Conservation (phyloP, 176 grass and related monocot genomes). For the sorghum (Sorghum bicolor) region Sorghum_bicolor_NCBIv3 NC_012879.2:56029501-56030000, state of each 20-base stretch:
- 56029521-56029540: background rate
- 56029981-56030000: background rate
- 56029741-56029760: background rate
- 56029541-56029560: background rate
- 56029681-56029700: conserved; percentile 5
- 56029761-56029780: background rate
- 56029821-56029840: background rate
- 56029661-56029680: background rate
- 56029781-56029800: background rate
- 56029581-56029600: background rate
- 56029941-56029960: background rate
- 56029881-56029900: background rate
- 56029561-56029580: background rate
- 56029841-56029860: background rate
- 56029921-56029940: conserved; percentile 13
- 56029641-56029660: conserved; percentile 2
- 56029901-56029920: background rate
- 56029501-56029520: background rate
- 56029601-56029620: background rate
- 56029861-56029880: background rate
- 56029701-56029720: background rate
- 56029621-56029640: background rate
- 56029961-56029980: conserved; percentile 7
- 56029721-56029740: too few relatives aligned
- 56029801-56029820: background rate